A percentile compares a stretch with the other conserved stretches of the same genome.
These are phyloP conservation scores for Trypanosoma scelopori DNA, from an alignment of 208 protist genomes.

Conservation along the genomic window DNA sequence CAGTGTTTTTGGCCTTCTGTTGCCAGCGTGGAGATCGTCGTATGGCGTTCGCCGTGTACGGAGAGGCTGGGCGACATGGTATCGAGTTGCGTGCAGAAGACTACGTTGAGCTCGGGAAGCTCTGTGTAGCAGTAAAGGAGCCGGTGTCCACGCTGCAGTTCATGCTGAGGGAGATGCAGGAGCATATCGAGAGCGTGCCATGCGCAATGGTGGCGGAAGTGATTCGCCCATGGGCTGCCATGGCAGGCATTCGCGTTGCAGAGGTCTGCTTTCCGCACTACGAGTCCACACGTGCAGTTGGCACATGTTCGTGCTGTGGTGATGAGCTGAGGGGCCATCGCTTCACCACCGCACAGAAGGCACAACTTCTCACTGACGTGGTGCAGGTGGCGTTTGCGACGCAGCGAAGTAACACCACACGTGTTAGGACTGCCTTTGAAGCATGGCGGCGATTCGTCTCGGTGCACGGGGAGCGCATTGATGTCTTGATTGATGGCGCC, in stretches of 20 bases:
- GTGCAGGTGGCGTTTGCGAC: constrained; percentile 34
- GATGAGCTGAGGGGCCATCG: constrained; percentile 34
- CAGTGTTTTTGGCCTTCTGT: constrained; percentile 51
- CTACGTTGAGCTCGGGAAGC: constrained; percentile 43
- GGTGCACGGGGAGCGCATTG: constrained; percentile 41
- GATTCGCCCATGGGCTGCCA: constrained; percentile 43
- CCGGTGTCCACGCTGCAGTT: constrained; percentile 44
- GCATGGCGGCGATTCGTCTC: constrained; percentile 52
- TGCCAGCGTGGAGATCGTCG: constrained; percentile 32
- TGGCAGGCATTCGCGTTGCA: constrained; percentile 7
- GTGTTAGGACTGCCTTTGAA: constrained; percentile 48
- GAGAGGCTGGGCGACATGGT: constrained; percentile 35
- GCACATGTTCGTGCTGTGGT: constrained; percentile 27
- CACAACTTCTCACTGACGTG: constrained; percentile 43
- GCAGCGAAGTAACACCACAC: constrained; percentile 27
- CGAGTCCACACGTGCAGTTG: background rate
- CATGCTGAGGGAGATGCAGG: constrained; percentile 61
- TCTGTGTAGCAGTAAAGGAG: constrained; percentile 47
- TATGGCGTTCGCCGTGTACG: constrained; percentile 47
- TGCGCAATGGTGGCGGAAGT: constrained; percentile 39
- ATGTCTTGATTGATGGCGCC: constrained; percentile 74
- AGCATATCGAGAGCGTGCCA: constrained; percentile 40
- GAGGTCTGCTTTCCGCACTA: constrained; percentile 17
- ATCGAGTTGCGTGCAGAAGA: constrained; percentile 51
- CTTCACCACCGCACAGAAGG: constrained; percentile 49